Evolutionary conservation across 768 basidiomycete genomes (phyloP).

Genomic region (Collybiopsis confluens): DNA sequence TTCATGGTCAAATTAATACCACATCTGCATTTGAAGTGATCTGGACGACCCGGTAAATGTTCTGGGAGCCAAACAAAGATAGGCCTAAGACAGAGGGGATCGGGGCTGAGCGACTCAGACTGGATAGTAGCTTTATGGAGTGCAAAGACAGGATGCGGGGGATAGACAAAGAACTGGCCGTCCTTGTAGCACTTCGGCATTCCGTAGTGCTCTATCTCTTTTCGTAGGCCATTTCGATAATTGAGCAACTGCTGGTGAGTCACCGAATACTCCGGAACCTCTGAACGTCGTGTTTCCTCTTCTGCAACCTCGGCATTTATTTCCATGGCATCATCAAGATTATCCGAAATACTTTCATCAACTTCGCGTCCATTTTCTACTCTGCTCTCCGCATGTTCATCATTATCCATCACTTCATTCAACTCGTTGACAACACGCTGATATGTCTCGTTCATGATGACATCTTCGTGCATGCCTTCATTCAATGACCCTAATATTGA

Average conservation of each 20-base stretch:
- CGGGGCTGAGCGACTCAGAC: neutral
- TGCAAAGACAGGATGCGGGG: slow-evolving; percentile 2
- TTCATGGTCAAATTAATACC: neutral
- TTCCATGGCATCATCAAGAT: slow-evolving; percentile 2
- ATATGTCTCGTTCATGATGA: neutral
- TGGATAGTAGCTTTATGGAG: neutral
- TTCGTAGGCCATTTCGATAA: neutral
- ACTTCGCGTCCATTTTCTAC: neutral
- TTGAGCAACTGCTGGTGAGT: neutral
- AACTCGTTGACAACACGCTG: neutral
- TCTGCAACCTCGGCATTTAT: slow-evolving; percentile 1
- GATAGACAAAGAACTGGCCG: slow-evolving; percentile 2
- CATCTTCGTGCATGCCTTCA: neutral
- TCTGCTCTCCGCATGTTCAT: neutral
- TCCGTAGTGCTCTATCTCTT: neutral
- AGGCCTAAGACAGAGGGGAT: neutral
- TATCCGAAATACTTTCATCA: neutral
- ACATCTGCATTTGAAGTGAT: neutral
- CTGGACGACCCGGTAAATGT: neutral
- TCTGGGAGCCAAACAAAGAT: slow-evolving; percentile 8
- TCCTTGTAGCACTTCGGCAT: slow-evolving; percentile 4
- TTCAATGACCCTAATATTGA: too few relatives aligned
- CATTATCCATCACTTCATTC: neutral
- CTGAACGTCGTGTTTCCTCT: neutral
- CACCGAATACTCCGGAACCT: neutral